Evolutionary conservation across 108 stramenopile genomes (phyloP).

Genomic region (Hondaea fermentalgiana): DNA sequence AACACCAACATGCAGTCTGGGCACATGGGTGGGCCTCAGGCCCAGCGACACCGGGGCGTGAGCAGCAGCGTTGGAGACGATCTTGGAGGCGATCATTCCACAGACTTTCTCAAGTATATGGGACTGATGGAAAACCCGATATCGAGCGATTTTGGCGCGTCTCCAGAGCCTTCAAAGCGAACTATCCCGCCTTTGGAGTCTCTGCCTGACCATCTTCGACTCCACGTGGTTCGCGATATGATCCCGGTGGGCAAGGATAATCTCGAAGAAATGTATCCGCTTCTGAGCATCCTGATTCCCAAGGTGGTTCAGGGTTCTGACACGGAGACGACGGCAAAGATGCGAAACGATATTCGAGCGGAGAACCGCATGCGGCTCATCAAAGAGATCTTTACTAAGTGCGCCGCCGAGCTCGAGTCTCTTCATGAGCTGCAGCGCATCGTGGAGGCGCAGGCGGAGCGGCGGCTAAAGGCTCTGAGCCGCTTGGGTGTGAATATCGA

Average conservation of each 20-base stretch:
- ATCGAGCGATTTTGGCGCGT: background rate
- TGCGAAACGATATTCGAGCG: background rate
- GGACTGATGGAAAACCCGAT: background rate
- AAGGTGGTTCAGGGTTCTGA: background rate
- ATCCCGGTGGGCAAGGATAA: background rate
- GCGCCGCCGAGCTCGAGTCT: background rate
- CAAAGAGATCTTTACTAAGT: background rate
- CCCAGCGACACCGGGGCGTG: too few species aligned
- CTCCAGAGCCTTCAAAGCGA: background rate
- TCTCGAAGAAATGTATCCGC: background rate
- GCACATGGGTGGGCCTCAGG: too few species aligned
- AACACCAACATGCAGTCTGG: too few species aligned
- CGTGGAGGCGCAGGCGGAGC: background rate
- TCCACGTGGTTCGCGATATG: background rate
- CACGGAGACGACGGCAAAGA: background rate
- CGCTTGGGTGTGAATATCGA: background rate
- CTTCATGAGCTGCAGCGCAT: background rate
- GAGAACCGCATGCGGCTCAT: background rate
- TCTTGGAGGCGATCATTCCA: background rate
- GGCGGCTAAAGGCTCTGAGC: background rate
- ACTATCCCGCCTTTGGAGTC: background rate
- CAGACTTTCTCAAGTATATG: background rate
- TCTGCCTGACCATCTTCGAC: background rate
- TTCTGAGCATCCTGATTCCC: background rate
- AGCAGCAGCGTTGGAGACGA: background rate